Evolutionary conservation across 169 alveolate species (phyloP).

Genomic region (Plasmodium adleri): DNA sequence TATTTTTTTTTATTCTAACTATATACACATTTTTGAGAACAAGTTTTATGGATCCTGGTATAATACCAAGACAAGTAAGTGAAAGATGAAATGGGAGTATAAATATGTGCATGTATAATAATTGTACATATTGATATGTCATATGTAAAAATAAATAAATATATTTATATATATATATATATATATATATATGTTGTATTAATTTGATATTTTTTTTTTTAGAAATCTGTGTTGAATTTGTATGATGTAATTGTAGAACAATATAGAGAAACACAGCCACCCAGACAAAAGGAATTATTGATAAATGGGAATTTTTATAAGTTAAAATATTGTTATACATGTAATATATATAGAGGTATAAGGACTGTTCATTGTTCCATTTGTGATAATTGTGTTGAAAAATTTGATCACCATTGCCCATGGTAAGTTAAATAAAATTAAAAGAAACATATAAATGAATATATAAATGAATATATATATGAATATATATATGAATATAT

Average conservation of each 20-base stretch:
- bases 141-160: not conserved
- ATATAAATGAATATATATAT: not conserved
- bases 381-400: slow-evolving; percentile 93
- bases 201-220: not conserved
- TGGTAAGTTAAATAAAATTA: slow-evolving; percentile 79
- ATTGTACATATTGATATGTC: not conserved
- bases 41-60: slow-evolving; percentile 79
- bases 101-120: not conserved
- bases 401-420: slow-evolving; percentile 95
- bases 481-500: not conserved
- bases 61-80: slow-evolving; percentile 77
- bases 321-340: slow-evolving; percentile 89
- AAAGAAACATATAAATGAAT: too few relatives aligned
- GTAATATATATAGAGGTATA: slow-evolving; percentile 90
- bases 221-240: slow-evolving; percentile 67
- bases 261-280: slow-evolving; percentile 82
- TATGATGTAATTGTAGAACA: slow-evolving; percentile 79
- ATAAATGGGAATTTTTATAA: slow-evolving; percentile 83
- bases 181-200: not conserved
- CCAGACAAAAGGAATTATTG: slow-evolving; percentile 79
- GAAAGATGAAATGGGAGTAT: not conserved
- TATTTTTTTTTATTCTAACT: slow-evolving; percentile 51
- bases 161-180: not conserved
- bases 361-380: slow-evolving; percentile 92
- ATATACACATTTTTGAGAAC: slow-evolving; percentile 69